Conservation (phyloP, 2,329 filamentous ascomycete species). For the Aspergillus bombycis region DNA sequence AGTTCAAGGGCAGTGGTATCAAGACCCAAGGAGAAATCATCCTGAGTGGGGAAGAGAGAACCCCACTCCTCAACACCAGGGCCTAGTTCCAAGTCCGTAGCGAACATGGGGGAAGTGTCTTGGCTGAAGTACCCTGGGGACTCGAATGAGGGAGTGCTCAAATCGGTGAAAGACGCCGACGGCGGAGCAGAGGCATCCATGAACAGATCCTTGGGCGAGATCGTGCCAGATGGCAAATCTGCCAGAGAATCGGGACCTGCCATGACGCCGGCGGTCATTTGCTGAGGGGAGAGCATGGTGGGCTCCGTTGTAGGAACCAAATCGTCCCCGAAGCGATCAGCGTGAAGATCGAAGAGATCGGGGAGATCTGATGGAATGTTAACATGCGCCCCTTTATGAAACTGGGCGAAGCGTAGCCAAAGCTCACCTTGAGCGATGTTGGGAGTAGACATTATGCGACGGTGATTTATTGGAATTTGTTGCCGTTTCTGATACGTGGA, state of each 20-base stretch:
- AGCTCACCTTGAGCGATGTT: constrained; percentile 44
- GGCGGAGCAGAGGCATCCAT: constrained; percentile 78
- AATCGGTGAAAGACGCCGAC: constrained; percentile 76
- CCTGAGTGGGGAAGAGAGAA: constrained; percentile 56
- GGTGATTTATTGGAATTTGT: constrained; percentile 28
- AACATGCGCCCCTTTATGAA: constrained; percentile 12
- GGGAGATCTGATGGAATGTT: constrained; percentile 25
- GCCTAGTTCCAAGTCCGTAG: constrained; percentile 59
- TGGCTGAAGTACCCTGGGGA: constrained; percentile 72
- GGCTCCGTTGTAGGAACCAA: constrained; percentile 28
- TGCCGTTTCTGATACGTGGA: constrained; percentile 33
- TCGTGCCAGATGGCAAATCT: constrained; percentile 58
- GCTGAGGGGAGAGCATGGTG: constrained; percentile 31
- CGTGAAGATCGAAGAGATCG: constrained; percentile 35
- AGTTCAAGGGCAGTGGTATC: constrained; percentile 40
- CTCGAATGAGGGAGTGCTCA: constrained; percentile 81
- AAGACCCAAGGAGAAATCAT: constrained; percentile 29
- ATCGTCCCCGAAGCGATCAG: constrained; percentile 29
- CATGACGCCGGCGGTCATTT: constrained; percentile 41
- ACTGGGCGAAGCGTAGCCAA: constrained; percentile 28
- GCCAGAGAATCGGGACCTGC: constrained; percentile 49
- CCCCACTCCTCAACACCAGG: constrained; percentile 65
- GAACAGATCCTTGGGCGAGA: constrained; percentile 82
- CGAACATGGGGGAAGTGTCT: constrained; percentile 78
- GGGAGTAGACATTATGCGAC: constrained; percentile 45